Percentiles rank a stretch among this genome's conserved stretches.
phyloP scores from a whole-genome alignment of 345 rosid species.

The Carallia brachiata region DNA sequence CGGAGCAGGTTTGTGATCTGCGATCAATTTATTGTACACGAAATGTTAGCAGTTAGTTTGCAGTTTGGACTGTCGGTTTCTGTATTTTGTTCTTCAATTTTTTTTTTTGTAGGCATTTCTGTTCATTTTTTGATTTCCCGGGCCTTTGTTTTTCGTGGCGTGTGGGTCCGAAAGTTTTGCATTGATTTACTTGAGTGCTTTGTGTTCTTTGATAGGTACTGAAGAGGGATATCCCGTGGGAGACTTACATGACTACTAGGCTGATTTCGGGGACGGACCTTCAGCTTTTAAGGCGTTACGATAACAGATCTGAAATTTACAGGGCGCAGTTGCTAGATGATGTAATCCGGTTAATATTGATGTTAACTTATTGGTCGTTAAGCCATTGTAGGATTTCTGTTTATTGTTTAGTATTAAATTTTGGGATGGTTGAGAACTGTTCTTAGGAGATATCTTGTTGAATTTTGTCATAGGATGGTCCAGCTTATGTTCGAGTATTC shows the following conservation, averaged over 20 bases:
- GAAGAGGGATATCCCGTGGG: conserved; percentile 98
- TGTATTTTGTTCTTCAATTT: too few relatives aligned
- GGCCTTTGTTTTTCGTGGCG: background rate
- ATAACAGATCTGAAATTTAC: conserved; percentile 68
- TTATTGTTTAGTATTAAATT: background rate
- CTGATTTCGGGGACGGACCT: conserved; percentile 81
- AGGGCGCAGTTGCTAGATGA: conserved; percentile 87
- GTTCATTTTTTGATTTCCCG: too few relatives aligned
- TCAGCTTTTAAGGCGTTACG: conserved; percentile 85
- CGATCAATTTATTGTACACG: background rate
- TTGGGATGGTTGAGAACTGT: background rate
- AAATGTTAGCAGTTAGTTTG: too few relatives aligned
- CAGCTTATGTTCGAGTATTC: conserved; percentile 80
- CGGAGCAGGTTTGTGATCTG: conserved; percentile 63
- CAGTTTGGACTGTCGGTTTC: too few relatives aligned
- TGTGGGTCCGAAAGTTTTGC: background rate
- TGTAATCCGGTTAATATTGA: conserved; percentile 33
- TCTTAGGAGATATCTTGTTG: background rate
- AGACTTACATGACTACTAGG: conserved; percentile 92
- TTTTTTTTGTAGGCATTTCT: too few relatives aligned
- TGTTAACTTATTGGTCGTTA: background rate
- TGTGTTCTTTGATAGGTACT: conserved; percentile 51
- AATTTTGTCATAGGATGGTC: conserved; percentile 74
- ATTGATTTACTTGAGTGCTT: background rate
- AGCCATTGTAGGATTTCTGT: too few relatives aligned